Evolutionary conservation across 805 yeast genomes (phyloP).

Genomic region (Pichia scutulata): DNA sequence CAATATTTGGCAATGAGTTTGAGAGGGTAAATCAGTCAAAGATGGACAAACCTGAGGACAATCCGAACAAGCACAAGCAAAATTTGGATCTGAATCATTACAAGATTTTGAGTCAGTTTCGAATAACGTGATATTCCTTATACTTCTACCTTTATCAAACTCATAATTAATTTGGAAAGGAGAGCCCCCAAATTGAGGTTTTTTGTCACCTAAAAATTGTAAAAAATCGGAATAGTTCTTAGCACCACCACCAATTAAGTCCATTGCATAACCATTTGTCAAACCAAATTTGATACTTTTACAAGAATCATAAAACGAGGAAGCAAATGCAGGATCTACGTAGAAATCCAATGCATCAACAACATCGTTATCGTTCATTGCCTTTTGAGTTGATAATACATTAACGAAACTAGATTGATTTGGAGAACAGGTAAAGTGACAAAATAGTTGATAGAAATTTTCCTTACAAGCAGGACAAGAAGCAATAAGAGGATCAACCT

Average conservation of each 20-base stretch:
- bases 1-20: slow-evolving; percentile 33
- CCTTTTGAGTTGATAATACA: slow-evolving; percentile 45
- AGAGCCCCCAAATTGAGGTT: slow-evolving; percentile 89
- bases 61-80: slow-evolving; percentile 85
- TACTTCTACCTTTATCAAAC: slow-evolving; percentile 28
- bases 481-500: slow-evolving; percentile 73
- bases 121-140: slow-evolving; percentile 23
- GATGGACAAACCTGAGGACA: slow-evolving; percentile 76
- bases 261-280: slow-evolving; percentile 95
- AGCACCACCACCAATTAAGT: slow-evolving; percentile 96
- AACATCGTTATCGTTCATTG: slow-evolving; percentile 44
- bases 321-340: slow-evolving; percentile 60
- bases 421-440: slow-evolving; percentile 86
- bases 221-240: slow-evolving; percentile 60
- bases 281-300: slow-evolving; percentile 86
- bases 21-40: slow-evolving; percentile 39
- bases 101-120: slow-evolving; percentile 36
- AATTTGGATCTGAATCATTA: slow-evolving; percentile 46
- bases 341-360: slow-evolving; percentile 66
- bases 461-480: slow-evolving; percentile 91
- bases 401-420: slow-evolving; percentile 69
- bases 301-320: slow-evolving; percentile 71
- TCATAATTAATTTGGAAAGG: slow-evolving; percentile 86
- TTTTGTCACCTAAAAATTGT: slow-evolving; percentile 89
- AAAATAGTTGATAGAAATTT: slow-evolving; percentile 79